Base-by-base conservation (phyloP, 2,329 filamentous ascomycete species). In the Pseudogymnoascus sp. region DNA sequence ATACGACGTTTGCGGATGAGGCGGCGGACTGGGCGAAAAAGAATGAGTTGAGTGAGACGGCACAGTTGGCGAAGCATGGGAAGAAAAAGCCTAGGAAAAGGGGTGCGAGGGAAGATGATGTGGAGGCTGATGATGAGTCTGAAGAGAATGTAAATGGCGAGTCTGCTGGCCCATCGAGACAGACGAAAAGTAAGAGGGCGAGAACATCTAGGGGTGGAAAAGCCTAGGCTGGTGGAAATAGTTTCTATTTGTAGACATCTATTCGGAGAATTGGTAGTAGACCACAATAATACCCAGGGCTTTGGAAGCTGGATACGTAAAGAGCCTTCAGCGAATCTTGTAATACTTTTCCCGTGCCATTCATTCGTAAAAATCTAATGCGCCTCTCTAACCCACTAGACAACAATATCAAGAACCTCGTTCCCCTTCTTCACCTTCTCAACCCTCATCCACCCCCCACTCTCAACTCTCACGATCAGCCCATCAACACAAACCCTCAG, bases 401-500 rank as follows among this genome's bases (percentile, higher is more conserved):
- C 60, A 7, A 71, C 67, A 40, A 72, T 64, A 58, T 68, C 61
- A 2, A 72, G 62, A 9, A 64, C 66, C 58, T 69, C 70, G 2
- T 58, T 37, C 2, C 66, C 70, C 42, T 69, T 67, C 7, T 73
- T 70, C 25, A 82, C 78, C 69, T 76, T 82, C 65, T 73, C 74
- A 0, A 96, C 81, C 63, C 84, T 82, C 73, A 96, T 83, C 79
- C 84, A 87, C 0, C 92, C 92, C 1, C 82, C 85, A 60, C 79
- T 73, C 18, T 88, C 87, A 0, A 96, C 76, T 63, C 84, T 81
- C 2, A 97, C 84, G 69, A 96, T 95, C 60, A 88, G 91, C 2
- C 93, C 93, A 73, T 97, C 93, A n/a, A 97, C 80, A 72, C 93
- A 97, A 12, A 96, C 82, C 70, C 92, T 85, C 64, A 93, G 80